These are phyloP conservation scores for Gentiana dahurica DNA, from an alignment of 257 asterid species.

Conservation along the genomic window DNA sequence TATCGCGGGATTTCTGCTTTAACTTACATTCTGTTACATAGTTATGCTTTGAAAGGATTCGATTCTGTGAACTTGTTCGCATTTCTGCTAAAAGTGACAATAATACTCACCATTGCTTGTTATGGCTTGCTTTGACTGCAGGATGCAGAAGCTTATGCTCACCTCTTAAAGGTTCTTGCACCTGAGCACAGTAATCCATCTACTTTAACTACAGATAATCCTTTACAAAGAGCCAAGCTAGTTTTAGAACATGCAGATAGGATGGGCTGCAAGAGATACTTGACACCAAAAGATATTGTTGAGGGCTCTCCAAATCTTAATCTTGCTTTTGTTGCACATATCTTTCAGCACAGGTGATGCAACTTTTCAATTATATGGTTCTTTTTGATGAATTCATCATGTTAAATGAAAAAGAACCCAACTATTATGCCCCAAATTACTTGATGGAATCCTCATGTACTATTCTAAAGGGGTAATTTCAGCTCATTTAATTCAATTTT, in stretches of 20 bases:
- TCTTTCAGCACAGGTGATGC: conserved; percentile 88
- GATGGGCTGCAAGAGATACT: conserved; percentile 95
- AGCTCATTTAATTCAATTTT: not conserved
- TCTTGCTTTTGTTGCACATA: conserved; percentile 96
- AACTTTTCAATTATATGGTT: not conserved
- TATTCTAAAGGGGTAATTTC: not conserved
- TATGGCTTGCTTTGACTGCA: conserved; percentile 24
- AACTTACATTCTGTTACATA: too few species aligned
- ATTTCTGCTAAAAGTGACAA: conserved; percentile 3
- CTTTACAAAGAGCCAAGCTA: conserved; percentile 74
- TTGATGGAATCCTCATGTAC: not conserved
- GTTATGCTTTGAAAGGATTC: too few species aligned
- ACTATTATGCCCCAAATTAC: too few species aligned
- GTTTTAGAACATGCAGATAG: conserved; percentile 97
- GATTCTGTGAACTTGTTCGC: not conserved
- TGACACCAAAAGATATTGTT: conserved; percentile 92
- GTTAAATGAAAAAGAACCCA: too few species aligned
- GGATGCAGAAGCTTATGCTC: conserved; percentile 96
- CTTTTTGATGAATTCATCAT: not conserved
- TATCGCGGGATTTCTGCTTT: too few species aligned
- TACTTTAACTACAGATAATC: conserved; percentile 49
- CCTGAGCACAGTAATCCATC: conserved; percentile 80
- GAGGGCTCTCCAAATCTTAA: conserved; percentile 97
- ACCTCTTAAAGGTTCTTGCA: conserved; percentile 82
- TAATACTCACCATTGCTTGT: conserved; percentile 1